A percentile compares a stretch with the other conserved stretches of the same genome.
Evolutionary conservation across 2,329 filamentous ascomycete species (phyloP).

Genomic region (Pseudomassariella vexata): DNA sequence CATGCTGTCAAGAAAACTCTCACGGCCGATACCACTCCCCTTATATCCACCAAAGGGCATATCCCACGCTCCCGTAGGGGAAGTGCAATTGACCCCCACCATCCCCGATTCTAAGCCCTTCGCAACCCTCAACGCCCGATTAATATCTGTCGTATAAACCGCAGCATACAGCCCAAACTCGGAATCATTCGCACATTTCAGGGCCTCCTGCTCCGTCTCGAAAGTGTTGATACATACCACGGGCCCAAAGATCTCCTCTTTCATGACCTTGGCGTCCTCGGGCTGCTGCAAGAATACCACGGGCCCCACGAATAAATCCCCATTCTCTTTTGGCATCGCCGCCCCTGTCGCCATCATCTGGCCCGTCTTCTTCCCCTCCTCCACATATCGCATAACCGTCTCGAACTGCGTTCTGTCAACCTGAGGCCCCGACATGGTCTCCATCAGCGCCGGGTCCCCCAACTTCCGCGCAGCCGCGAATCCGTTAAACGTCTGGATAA

Average conservation of each 20-base stretch:
- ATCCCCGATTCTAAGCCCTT: conserved; percentile 54
- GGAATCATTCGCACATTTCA: conserved; percentile 49
- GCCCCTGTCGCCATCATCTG: conserved; percentile 14
- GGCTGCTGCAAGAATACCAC: conserved; percentile 38
- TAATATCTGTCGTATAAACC: conserved; percentile 48
- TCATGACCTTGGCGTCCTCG: conserved; percentile 41
- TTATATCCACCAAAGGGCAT: conserved; percentile 38
- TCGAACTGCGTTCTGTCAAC: conserved; percentile 45
- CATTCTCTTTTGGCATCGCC: conserved; percentile 14
- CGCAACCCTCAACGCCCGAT: conserved; percentile 35
- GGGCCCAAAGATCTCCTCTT: conserved; percentile 60
- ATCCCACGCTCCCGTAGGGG: conserved; percentile 28
- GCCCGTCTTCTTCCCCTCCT: conserved; percentile 33
- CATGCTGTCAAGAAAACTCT: conserved; percentile 29
- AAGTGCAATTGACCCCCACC: conserved; percentile 51
- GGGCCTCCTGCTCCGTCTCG: conserved; percentile 49
- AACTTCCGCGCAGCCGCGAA: conserved; percentile 34
- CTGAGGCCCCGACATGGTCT: conserved; percentile 37
- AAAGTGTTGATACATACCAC: conserved; percentile 55
- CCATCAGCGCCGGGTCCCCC: conserved; percentile 26
- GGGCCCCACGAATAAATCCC: conserved; percentile 35
- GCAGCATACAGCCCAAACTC: conserved; percentile 51
- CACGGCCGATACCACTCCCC: conserved; percentile 29
- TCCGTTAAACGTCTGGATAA: conserved; percentile 51
- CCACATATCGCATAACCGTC: conserved; percentile 37